Evolutionary conservation across 768 basidiomycete species (phyloP).

Genomic region (Rhizopogon roseolus): DNA sequence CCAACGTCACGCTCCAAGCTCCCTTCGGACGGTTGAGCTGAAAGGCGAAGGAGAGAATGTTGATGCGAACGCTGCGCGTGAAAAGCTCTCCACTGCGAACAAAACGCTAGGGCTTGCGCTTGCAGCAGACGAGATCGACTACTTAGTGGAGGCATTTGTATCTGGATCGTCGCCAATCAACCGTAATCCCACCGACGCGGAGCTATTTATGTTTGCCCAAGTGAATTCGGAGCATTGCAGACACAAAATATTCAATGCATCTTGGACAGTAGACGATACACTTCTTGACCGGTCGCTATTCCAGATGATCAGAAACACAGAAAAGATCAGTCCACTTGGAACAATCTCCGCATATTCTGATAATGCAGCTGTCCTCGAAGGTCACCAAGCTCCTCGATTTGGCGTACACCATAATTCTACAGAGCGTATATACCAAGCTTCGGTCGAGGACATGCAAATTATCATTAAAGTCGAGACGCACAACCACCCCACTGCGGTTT

Average conservation of each 20-base stretch:
- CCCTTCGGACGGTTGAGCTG: constrained; percentile 71
- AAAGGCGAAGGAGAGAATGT: constrained; percentile 17
- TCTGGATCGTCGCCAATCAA: constrained; percentile 60
- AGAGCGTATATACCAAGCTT: constrained; percentile 47
- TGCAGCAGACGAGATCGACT: constrained; percentile 84
- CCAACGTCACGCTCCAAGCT: constrained; percentile 53
- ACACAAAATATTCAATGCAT: constrained; percentile 99
- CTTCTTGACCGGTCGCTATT: constrained; percentile 73
- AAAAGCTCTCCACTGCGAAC: constrained; percentile 73
- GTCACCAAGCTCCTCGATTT: constrained; percentile 67
- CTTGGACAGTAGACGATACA: constrained; percentile 84
- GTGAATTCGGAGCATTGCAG: constrained; percentile 99
- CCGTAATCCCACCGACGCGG: constrained; percentile 93
- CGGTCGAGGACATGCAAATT: constrained; percentile 74
- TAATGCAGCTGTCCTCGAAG: constrained; percentile 92
- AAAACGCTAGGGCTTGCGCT: constrained; percentile 85
- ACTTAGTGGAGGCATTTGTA: constrained; percentile 85
- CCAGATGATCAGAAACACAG: constrained; percentile 97
- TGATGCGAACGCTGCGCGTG: constrained; percentile 41
- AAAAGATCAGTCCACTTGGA: constrained; percentile 64
- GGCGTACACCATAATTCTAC: constrained; percentile 36
- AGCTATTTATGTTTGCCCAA: constrained; percentile 99
- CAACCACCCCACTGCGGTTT: constrained; percentile 98
- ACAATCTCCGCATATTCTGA: constrained; percentile 98
- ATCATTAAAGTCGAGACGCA: constrained; percentile 98